phyloP scores from a whole-genome alignment of 2,329 filamentous ascomycete genomes.

The Cercospora sojina region DNA sequence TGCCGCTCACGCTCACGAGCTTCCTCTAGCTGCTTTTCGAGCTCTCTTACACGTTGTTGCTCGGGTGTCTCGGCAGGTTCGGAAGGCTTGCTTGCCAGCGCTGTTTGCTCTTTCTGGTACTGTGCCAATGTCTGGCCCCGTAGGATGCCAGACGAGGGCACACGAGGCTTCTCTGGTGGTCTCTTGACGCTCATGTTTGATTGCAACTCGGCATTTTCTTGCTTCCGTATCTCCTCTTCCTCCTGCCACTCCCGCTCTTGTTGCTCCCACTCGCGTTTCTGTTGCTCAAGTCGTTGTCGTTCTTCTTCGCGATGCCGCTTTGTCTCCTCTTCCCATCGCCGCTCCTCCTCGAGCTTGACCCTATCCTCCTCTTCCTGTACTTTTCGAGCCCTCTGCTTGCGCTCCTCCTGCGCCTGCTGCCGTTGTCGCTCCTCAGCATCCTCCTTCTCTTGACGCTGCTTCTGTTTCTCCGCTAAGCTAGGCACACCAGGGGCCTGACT shows the following conservation, averaged over 20 bases:
- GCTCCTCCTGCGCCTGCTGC: constrained; percentile 51
- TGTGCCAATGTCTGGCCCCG: constrained; percentile 84
- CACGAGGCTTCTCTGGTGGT: constrained; percentile 55
- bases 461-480: constrained; percentile 80
- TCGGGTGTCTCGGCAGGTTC: constrained; percentile 49
- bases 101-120: constrained; percentile 70
- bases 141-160: constrained; percentile 54
- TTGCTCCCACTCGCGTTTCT: constrained; percentile 73
- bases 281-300: constrained; percentile 61
- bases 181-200: constrained; percentile 63
- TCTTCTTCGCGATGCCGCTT: constrained; percentile 59
- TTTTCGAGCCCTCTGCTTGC: constrained; percentile 49
- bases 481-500: constrained; percentile 76
- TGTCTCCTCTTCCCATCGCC: constrained; percentile 65
- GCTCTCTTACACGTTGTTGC: constrained; percentile 69
- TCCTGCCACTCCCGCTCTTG: constrained; percentile 74
- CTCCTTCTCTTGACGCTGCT: constrained; percentile 57
- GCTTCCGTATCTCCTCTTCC: constrained; percentile 68
- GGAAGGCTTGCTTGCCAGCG: constrained; percentile 39
- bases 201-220: constrained; percentile 73
- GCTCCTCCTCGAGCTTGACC: constrained; percentile 62
- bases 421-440: constrained; percentile 55
- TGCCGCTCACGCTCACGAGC: constrained; percentile 66
- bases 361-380: constrained; percentile 63
- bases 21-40: constrained; percentile 71